A percentile compares a stretch with the other conserved stretches of the same genome.
These are phyloP conservation scores for Phaeodactylum tricornutum DNA, from an alignment of 108 stramenopile genomes.

Conservation along the genomic window DNA sequence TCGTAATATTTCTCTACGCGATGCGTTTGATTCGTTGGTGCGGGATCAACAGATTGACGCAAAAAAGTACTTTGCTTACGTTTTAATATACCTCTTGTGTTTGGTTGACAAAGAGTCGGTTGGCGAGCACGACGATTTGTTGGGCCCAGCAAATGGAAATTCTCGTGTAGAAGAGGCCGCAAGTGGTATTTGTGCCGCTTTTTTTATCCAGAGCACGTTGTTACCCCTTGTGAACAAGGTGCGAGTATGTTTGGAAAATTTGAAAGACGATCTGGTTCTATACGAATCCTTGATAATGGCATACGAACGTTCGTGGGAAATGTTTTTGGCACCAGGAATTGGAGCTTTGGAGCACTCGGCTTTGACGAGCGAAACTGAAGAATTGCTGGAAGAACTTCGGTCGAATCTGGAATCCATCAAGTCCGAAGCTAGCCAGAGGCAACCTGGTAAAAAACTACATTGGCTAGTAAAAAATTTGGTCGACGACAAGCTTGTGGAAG, in stretches of 20 bases:
- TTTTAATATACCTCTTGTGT: slow-evolving; percentile 53
- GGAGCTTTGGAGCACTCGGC: slow-evolving; percentile 8
- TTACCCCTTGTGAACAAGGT: too few species aligned
- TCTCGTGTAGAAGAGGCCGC: slow-evolving; percentile 39
- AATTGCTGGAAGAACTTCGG: slow-evolving; percentile 10
- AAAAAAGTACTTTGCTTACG: slow-evolving; percentile 41
- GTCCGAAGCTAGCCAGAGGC: slow-evolving; percentile 3
- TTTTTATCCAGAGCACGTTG: slow-evolving; percentile 55
- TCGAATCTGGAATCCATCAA: slow-evolving; percentile 2
- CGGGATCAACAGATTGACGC: slow-evolving; percentile 8
- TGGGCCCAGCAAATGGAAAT: slow-evolving; percentile 27
- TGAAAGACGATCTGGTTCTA: too few species aligned
- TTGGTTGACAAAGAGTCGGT: slow-evolving; percentile 30
- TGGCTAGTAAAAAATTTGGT: slow-evolving; percentile 16
- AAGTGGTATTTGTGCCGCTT: slow-evolving; percentile 45
- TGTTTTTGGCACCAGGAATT: slow-evolving; percentile 35
- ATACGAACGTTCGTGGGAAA: slow-evolving; percentile 53
- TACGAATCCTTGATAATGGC: too few species aligned
- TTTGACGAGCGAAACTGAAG: background rate
- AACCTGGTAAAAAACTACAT: slow-evolving; percentile 14
- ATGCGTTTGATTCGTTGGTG: slow-evolving; percentile 17
- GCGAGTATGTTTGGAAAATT: too few species aligned
- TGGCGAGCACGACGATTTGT: slow-evolving; percentile 40
- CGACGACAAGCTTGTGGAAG: slow-evolving; percentile 16
- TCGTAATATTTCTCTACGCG: slow-evolving; percentile 28